phyloP scores from a whole-genome alignment of 202 grass and related monocot species.

The Carex sylvatica region DNA sequence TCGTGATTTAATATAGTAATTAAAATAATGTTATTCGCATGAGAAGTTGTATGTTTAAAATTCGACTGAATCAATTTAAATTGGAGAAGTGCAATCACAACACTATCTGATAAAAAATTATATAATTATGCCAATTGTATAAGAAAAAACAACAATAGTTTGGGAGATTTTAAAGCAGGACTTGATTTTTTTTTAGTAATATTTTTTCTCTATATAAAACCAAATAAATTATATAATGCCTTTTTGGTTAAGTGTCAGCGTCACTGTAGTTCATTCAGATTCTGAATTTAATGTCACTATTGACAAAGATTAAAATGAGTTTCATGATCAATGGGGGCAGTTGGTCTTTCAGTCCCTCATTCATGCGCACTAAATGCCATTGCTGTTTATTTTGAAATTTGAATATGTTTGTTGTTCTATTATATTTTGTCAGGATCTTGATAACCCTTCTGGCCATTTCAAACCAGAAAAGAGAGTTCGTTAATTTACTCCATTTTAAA shows the following conservation, averaged over 20 bases:
- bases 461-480: too few species aligned
- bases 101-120: too few species aligned
- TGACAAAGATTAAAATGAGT: neutral
- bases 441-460: neutral
- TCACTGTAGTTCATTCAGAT: neutral
- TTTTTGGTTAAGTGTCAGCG: neutral
- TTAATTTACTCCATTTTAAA: too few species aligned
- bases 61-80: too few species aligned
- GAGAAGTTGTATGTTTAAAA: too few species aligned
- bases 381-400: neutral
- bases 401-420: neutral
- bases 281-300: neutral
- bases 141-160: neutral
- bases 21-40: too few species aligned
- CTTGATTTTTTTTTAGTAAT: too few species aligned
- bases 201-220: too few species aligned
- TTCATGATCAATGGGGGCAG: neutral
- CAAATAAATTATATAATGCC: neutral
- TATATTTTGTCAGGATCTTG: neutral
- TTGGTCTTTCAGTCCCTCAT: conserved; percentile 7
- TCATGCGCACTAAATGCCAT: conserved; percentile 8
- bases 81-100: too few species aligned
- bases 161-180: neutral
- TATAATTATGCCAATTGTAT: neutral
- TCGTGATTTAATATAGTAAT: too few species aligned